A percentile compares a stretch with the other conserved stretches of the same genome.
phyloP scores from a whole-genome alignment of 2,329 filamentous ascomycete genomes.

The Cladosporium sp. region DNA sequence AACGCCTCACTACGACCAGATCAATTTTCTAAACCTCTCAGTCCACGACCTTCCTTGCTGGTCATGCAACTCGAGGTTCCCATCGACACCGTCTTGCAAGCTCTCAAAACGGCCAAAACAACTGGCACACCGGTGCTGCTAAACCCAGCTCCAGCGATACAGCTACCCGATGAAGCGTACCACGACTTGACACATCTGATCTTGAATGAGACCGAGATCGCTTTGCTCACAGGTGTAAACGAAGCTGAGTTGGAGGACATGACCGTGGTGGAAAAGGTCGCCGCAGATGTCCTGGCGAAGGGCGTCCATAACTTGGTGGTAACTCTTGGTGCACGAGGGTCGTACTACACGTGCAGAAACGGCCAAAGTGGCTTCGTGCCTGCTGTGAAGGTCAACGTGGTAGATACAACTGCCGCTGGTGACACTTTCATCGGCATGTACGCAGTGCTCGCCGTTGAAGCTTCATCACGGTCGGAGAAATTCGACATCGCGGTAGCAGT shows the following conservation, averaged over 20 bases:
- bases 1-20: not conserved
- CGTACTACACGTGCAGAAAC: slow-evolving; percentile 23
- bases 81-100: not conserved
- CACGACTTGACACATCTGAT: slow-evolving; percentile 69
- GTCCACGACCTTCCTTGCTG: not conserved
- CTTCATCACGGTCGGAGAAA: slow-evolving; percentile 18
- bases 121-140: slow-evolving; percentile 57
- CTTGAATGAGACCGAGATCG: slow-evolving; percentile 86
- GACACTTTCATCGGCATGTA: slow-evolving; percentile 93
- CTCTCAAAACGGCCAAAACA: not conserved
- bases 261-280: not conserved
- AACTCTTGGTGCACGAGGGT: slow-evolving; percentile 64
- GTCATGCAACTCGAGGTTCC: slow-evolving; percentile 39
- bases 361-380: slow-evolving; percentile 22
- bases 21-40: not conserved
- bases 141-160: slow-evolving; percentile 73
- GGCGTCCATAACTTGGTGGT: slow-evolving; percentile 76
- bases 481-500: slow-evolving; percentile 55
- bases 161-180: slow-evolving; percentile 64
- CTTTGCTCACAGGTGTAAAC: slow-evolving; percentile 51
- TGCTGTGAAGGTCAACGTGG: slow-evolving; percentile 68
- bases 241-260: slow-evolving; percentile 26
- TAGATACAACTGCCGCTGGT: slow-evolving; percentile 90
- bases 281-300: slow-evolving; percentile 48
- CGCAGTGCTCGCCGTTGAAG: slow-evolving; percentile 47